Evolutionary conservation across 306 rosid species (phyloP), one percentile per base, ranked within the genome.

Genomic region (Betula pendula): DNA sequence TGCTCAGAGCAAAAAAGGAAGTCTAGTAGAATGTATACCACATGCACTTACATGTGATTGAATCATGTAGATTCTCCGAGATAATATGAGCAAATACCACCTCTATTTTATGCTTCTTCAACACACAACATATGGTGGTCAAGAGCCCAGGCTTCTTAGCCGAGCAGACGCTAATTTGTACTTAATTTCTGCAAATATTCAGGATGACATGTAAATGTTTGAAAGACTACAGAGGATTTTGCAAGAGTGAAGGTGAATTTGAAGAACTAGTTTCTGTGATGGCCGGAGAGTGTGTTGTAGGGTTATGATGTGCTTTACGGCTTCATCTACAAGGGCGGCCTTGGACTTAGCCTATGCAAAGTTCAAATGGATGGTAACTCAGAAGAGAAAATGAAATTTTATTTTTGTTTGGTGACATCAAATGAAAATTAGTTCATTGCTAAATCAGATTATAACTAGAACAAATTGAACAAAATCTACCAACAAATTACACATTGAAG

Each of bases 241-340:
- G 59, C 0, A 76, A 67, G 73, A 71, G 20, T 15, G 79, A 59
- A 38, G n/a, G 13, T 31, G 75, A n/a, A 20, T 45, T 14, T 51
- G 82, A 75, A 77, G 75, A 70, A 22, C 73, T 80, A 43, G 80
- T 24, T 74, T 71, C 40, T 19, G 74, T 42, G 16, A 19, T 27
- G 8, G 78, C 56, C 53, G 71, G 3, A 85, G 76, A 33, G 79
- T 84, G 15, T 77, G 17, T 66, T 90, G 58, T 1, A 90, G 84
- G 72, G 19, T 25, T 77, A 77, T 65, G 10, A 94, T 89, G 85
- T 81, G 75, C 10, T 49, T 89, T 79, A 86, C 87, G 15, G 96
- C 89, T 79, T 87, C 94, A 51, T 87, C 96, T 13, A 94, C 87
- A 16, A 93, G 76, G 20, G 83, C 80, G 35, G 89, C 81, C 65